phyloP scores from a whole-genome alignment of 2,329 filamentous ascomycete species.

The Xylaria sp. region DNA sequence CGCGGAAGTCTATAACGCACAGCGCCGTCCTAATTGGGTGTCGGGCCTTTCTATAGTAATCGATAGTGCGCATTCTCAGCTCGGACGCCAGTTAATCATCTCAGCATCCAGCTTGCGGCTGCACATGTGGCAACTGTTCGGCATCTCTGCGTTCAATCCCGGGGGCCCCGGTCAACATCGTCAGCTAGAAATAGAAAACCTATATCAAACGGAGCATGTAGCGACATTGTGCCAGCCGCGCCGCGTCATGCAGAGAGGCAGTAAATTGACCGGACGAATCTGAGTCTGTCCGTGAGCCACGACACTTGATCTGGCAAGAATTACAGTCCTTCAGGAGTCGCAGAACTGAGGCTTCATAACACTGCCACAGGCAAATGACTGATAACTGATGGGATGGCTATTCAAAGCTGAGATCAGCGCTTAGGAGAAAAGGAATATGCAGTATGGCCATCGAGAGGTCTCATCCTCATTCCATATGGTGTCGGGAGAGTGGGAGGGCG shows the following conservation, averaged over 20 bases:
- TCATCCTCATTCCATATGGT: slow-evolving; percentile 20
- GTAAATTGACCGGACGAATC: slow-evolving; percentile 4
- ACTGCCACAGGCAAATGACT: slow-evolving; percentile 4
- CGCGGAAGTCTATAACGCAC: neutral
- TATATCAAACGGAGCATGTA: slow-evolving; percentile 26
- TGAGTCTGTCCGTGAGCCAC: neutral
- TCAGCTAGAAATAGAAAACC: slow-evolving; percentile 17
- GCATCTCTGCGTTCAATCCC: slow-evolving; percentile 8
- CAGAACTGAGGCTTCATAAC: slow-evolving; percentile 7
- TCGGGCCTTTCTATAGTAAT: neutral
- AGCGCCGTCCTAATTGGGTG: neutral
- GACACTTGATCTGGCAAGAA: slow-evolving; percentile 14
- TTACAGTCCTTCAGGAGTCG: slow-evolving; percentile 19
- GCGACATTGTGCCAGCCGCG: slow-evolving; percentile 30
- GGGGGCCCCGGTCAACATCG: slow-evolving; percentile 2
- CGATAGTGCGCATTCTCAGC: slow-evolving; percentile 3
- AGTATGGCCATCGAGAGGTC: neutral
- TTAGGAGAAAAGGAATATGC: neutral
- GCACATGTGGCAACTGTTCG: slow-evolving; percentile 3
- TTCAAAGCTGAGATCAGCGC: slow-evolving; percentile 32
- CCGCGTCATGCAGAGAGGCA: slow-evolving; percentile 16
- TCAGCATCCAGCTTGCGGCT: slow-evolving; percentile 2
- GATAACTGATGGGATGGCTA: neutral
- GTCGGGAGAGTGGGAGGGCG: slow-evolving; percentile 11
- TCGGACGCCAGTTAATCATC: slow-evolving; percentile 6